Evolutionary conservation across 2,329 filamentous ascomycete genomes (phyloP), one percentile per base, ranked within the genome.

Genomic region (Aspergillus versicolor): DNA sequence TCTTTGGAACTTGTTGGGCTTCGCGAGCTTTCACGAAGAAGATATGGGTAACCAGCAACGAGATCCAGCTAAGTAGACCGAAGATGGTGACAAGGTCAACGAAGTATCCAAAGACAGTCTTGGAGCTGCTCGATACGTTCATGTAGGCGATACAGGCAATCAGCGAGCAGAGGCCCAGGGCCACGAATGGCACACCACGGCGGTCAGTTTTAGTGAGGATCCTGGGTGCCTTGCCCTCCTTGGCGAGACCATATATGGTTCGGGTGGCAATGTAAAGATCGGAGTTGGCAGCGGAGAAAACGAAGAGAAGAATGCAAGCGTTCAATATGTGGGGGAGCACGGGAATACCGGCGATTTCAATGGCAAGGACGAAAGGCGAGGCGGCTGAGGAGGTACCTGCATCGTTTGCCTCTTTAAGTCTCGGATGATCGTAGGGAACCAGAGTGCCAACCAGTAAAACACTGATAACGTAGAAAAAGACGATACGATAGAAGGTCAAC

Each of bases 401-500:
- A 38, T 73, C 65, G 15, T 65, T 68, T 52, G 74, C 73, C 61
- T 87, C 86, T 21, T 77, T 73, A 5, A 91, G 84, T 0, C 83
- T 72, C 0, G 61, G 0, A 40, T 83, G 84, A 79, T 92, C 76
- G 79, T 89, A 92, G 1, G 88, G 88, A 4, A 93, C 87, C 51
- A 88, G 81, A 82, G 91, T 90, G 67, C 89, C 89, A 54, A 93
- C 79, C 51, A 92, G 81, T 52, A 93, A 81, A 37, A 92, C 88
- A 21, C 84, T 87, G 57, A 91, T 73, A 66, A 86, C 81, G 79
- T 93, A 93, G 80, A 93, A 93, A 77, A 92, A 79, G 63, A 91
- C 75, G 71, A 93, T 92, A 57, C 90, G 89, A 78, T 84, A 92
- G 75, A 92, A 92, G 63, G 89, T 92, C 49, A 91, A 81, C 71